Conservation (phyloP, 2,329 filamentous ascomycete species). For the Fusarium miscanthi region DNA sequence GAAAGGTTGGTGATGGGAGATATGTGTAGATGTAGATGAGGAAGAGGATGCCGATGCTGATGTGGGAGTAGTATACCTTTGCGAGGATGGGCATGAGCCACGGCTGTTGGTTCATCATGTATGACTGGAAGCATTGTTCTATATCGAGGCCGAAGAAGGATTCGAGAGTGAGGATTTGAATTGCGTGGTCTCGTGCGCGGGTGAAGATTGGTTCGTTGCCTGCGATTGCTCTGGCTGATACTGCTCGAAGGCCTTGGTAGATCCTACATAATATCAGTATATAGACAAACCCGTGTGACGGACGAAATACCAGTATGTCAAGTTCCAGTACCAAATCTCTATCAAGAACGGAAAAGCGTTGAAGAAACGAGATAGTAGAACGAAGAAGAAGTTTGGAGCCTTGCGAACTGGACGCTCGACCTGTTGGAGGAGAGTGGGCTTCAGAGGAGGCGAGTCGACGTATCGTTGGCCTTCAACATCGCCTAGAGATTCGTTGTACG, state of each 20-base stretch:
- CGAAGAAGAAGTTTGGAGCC: constrained; percentile 41
- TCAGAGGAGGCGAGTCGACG: constrained; percentile 38
- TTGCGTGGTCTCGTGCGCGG: constrained; percentile 53
- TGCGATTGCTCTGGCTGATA: constrained; percentile 55
- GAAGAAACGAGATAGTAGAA: constrained; percentile 47
- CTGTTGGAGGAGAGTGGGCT: constrained; percentile 26
- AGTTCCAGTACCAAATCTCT: constrained; percentile 53
- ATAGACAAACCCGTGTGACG: background rate
- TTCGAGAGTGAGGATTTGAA: constrained; percentile 55
- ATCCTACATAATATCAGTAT: constrained; percentile 42
- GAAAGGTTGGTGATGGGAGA: constrained; percentile 53
- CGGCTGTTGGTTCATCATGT: constrained; percentile 50
- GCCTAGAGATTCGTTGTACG: constrained; percentile 3
- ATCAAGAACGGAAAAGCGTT: constrained; percentile 48
- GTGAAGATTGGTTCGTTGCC: constrained; percentile 53
- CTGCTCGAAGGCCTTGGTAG: constrained; percentile 57
- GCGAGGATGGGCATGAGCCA: constrained; percentile 55
- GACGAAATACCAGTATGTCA: constrained; percentile 48
- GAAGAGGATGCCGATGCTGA: constrained; percentile 58
- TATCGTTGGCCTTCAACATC: constrained; percentile 37
- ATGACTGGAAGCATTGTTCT: constrained; percentile 54
- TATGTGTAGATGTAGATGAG: constrained; percentile 61
- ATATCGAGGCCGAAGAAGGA: constrained; percentile 51
- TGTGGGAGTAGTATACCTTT: constrained; percentile 59
- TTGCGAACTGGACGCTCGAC: constrained; percentile 26